Conservation (phyloP, 1,139 yeast species). For the Pichia terricola region DNA sequence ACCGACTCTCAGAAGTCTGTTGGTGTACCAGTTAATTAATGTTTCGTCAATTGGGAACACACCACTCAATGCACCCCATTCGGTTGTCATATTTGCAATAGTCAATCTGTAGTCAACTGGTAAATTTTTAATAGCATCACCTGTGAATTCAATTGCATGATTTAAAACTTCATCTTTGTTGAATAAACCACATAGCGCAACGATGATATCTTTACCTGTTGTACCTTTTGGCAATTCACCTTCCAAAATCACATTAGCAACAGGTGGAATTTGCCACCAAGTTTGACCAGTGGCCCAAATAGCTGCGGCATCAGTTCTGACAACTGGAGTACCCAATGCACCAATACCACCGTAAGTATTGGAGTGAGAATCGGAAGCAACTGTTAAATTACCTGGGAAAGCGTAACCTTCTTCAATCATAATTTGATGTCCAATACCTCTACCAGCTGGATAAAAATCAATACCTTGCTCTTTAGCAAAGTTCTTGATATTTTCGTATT, state of each 20-base stretch:
- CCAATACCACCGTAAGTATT: conserved; percentile 98
- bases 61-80: conserved; percentile 99
- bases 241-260: conserved; percentile 80
- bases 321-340: conserved; percentile 92
- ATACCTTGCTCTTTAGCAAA: conserved; percentile 90
- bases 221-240: conserved; percentile 81
- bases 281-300: conserved; percentile 99
- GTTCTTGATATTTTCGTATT: conserved; percentile 77
- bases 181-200: conserved; percentile 89
- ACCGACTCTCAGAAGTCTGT: conserved; percentile 56
- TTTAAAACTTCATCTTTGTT: conserved; percentile 94
- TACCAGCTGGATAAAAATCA: conserved; percentile 96
- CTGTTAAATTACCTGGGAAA: conserved; percentile 85
- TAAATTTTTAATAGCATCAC: conserved; percentile 67
- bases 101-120: conserved; percentile 89
- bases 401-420: conserved; percentile 99
- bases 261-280: conserved; percentile 99
- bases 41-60: conserved; percentile 86
- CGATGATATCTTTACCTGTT: conserved; percentile 94
- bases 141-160: conserved; percentile 94
- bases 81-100: conserved; percentile 98
- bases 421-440: conserved; percentile 98
- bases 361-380: conserved; percentile 96
- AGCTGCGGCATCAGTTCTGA: conserved; percentile 96
- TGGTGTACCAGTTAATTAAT: conserved; percentile 66